A percentile compares a stretch with the other conserved stretches of the same genome.
phyloP scores from a whole-genome alignment of 306 rosid genomes.

The Fragaria iinumae region DNA sequence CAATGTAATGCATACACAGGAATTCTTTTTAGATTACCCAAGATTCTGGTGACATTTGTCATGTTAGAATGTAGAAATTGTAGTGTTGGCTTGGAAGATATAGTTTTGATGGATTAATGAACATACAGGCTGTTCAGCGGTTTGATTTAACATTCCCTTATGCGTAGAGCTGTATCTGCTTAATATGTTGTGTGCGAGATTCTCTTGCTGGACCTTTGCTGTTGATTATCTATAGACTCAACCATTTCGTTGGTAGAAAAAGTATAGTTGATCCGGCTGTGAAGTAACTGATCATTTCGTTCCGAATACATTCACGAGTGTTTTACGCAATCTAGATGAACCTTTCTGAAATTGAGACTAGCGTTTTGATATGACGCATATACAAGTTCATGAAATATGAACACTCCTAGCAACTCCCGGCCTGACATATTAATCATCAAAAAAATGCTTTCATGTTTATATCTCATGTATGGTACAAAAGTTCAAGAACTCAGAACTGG shows the following conservation, averaged over 20 bases:
- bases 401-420: neutral
- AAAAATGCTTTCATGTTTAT: too few species aligned
- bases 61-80: conserved; percentile 45
- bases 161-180: neutral
- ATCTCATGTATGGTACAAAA: too few species aligned
- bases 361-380: neutral
- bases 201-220: neutral
- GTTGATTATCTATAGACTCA: neutral
- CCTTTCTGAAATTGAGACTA: neutral
- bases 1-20: conserved; percentile 23
- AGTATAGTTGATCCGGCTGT: neutral
- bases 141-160: neutral
- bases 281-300: neutral
- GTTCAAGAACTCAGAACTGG: too few species aligned
- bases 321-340: neutral
- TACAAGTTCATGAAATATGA: neutral
- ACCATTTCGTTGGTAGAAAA: neutral
- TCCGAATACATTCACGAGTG: neutral
- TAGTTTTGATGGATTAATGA: conserved; percentile 38
- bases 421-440: neutral
- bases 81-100: conserved; percentile 42
- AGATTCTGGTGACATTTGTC: conserved; percentile 40
- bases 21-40: conserved; percentile 24
- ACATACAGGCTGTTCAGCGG: conserved; percentile 27
- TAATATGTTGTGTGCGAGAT: neutral